Evolutionary conservation across 169 alveolate species (phyloP).

Genomic region (Babesia ovata): DNA sequence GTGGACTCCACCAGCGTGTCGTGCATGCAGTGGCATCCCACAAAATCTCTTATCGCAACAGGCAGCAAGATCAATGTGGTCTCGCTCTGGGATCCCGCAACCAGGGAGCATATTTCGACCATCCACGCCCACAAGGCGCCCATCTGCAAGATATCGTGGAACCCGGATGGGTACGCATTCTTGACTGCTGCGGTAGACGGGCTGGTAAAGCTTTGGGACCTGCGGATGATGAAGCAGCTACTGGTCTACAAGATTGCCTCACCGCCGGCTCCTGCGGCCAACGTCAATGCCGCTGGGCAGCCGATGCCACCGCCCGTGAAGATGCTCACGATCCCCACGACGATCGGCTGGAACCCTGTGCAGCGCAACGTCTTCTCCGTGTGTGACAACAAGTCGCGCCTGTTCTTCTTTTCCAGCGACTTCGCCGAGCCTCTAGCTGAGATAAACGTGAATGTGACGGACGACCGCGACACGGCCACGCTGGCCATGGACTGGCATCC

Average conservation of each 20-base stretch:
- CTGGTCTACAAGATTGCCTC: constrained; percentile 56
- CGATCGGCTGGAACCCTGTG: constrained; percentile 82
- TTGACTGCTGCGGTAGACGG: constrained; percentile 79
- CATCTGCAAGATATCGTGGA: constrained; percentile 75
- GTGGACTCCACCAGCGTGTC: constrained; percentile 77
- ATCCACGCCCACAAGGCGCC: constrained; percentile 85
- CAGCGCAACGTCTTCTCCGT: constrained; percentile 79
- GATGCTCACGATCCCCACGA: constrained; percentile 67
- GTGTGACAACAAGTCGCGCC: constrained; percentile 77
- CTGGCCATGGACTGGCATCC: constrained; percentile 87
- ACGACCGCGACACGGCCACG: constrained; percentile 72
- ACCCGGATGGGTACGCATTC: constrained; percentile 70
- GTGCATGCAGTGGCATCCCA: constrained; percentile 87
- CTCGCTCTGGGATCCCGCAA: constrained; percentile 85
- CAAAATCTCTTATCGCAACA: constrained; percentile 80
- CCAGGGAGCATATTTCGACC: constrained; percentile 78
- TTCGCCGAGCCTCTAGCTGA: constrained; percentile 67
- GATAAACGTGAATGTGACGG: constrained; percentile 60
- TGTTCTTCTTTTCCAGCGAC: constrained; percentile 73
- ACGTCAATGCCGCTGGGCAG: constrained; percentile 26
- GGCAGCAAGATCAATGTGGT: constrained; percentile 83
- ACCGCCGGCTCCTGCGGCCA: constrained; percentile 21
- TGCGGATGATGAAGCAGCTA: constrained; percentile 72
- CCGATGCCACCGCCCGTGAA: constrained; percentile 41
- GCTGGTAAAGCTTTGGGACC: constrained; percentile 83